Conservation (phyloP, 2,329 filamentous ascomycete species). For the Beauveria caledonica region DNA sequence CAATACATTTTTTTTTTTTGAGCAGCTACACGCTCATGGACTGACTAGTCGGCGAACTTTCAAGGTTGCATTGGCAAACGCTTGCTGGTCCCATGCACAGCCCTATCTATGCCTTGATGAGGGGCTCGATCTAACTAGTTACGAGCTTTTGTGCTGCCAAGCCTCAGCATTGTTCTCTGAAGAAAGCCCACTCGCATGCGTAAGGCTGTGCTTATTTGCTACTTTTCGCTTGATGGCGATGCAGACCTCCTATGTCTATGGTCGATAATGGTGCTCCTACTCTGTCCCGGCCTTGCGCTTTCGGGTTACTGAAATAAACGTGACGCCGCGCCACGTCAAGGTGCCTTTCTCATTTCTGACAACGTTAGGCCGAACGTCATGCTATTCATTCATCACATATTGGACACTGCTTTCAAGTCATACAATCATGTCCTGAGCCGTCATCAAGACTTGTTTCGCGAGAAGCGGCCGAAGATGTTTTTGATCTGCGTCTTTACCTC, state of each 20-base stretch:
- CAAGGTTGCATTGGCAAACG: not conserved
- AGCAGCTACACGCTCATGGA: not conserved
- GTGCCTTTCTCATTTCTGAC: no score
- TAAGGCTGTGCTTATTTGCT: not conserved
- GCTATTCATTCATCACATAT: no score
- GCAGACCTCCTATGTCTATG: not conserved
- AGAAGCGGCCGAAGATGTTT: conserved; percentile 7
- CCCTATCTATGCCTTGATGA: not conserved
- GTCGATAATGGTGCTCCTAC: no score
- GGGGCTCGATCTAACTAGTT: not conserved
- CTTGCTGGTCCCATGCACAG: not conserved
- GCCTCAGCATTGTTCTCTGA: not conserved
- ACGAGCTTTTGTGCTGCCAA: not conserved
- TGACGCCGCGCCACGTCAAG: no score
- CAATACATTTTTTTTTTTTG: not conserved
- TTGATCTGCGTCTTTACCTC: conserved; percentile 10
- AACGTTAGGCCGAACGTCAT: no score
- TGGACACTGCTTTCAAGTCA: not conserved
- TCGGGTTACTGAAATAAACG: no score
- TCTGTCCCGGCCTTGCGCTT: no score
- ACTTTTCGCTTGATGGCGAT: not conserved
- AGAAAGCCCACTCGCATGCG: conserved; percentile 2
- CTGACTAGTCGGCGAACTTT: not conserved
- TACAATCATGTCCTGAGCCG: not conserved
- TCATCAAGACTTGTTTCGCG: conserved; percentile 3